Evolutionary conservation across 257 asterid species (phyloP).

Genomic region (Fraxinus cuspidata): DNA sequence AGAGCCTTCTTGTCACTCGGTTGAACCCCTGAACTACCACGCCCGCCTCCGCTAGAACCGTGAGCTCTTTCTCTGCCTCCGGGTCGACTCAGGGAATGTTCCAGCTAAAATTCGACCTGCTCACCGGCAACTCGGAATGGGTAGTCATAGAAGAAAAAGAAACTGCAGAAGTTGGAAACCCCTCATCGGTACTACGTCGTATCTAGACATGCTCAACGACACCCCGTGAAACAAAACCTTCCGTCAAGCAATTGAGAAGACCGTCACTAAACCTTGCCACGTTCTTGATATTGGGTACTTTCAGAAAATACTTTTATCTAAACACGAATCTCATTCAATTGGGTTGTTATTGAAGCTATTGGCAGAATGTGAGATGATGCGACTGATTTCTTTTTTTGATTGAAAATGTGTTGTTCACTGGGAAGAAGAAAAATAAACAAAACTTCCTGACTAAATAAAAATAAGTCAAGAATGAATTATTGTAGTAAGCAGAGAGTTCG

Average conservation of each 20-base stretch:
- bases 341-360: neutral
- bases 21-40: neutral
- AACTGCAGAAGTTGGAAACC: slow-evolving; percentile 36
- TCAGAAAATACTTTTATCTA: neutral
- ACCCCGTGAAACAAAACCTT: slow-evolving; percentile 67
- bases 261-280: slow-evolving; percentile 77
- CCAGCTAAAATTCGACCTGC: slow-evolving; percentile 76
- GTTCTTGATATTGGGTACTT: slow-evolving; percentile 96
- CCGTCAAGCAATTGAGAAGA: slow-evolving; percentile 75
- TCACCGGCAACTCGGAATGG: slow-evolving; percentile 90
- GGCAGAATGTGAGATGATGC: neutral
- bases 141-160: slow-evolving; percentile 56
- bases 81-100: slow-evolving; percentile 52
- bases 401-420: neutral
- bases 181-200: slow-evolving; percentile 74
- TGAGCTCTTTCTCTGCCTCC: slow-evolving; percentile 39
- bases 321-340: neutral
- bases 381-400: too few relatives aligned
- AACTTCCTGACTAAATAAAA: too few relatives aligned
- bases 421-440: too few relatives aligned
- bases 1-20: neutral
- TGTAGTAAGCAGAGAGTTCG: too few relatives aligned
- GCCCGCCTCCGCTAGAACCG: slow-evolving; percentile 35
- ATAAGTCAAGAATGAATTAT: neutral
- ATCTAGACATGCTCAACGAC: slow-evolving; percentile 94